Evolutionary conservation across 352 stramenopile genomes (phyloP).

Genomic region (Pythium apleroticum): DNA sequence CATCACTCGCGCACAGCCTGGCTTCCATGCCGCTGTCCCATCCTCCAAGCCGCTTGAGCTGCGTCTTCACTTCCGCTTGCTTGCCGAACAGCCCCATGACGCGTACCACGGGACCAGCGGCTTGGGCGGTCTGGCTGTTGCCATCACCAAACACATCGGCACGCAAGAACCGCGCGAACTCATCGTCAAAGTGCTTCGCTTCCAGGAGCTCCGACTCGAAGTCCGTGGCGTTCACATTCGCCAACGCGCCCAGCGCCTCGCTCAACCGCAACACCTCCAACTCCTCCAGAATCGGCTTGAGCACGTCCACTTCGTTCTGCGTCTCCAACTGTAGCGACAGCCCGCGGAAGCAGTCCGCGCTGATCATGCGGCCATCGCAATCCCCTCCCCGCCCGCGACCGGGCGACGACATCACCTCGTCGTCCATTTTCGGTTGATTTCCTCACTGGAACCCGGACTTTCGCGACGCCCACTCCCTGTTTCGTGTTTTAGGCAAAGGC

Average conservation of each 20-base stretch:
- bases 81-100: slow-evolving; percentile 62
- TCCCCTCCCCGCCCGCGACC: too few relatives aligned
- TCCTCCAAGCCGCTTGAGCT: slow-evolving; percentile 35
- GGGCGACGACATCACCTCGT: not conserved
- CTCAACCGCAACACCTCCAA: slow-evolving; percentile 68
- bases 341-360: slow-evolving; percentile 42
- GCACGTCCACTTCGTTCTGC: slow-evolving; percentile 67
- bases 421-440: not conserved
- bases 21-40: slow-evolving; percentile 52
- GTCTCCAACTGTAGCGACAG: slow-evolving; percentile 48
- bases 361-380: slow-evolving; percentile 10
- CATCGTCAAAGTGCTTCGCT: slow-evolving; percentile 57
- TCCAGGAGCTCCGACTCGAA: slow-evolving; percentile 59
- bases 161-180: slow-evolving; percentile 60
- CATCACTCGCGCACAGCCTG: slow-evolving; percentile 35
- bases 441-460: not conserved
- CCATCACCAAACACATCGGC: slow-evolving; percentile 40
- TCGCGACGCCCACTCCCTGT: not conserved
- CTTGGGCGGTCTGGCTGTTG: too few relatives aligned
- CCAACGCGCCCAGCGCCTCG: slow-evolving; percentile 49
- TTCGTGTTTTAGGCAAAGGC: not conserved
- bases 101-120: slow-evolving; percentile 16
- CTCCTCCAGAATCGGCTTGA: slow-evolving; percentile 71
- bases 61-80: slow-evolving; percentile 45
- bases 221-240: slow-evolving; percentile 44